Evolutionary conservation across 495 filamentous ascomycete genomes (phyloP).

Genomic region (Trichoderma erinaceum): DNA sequence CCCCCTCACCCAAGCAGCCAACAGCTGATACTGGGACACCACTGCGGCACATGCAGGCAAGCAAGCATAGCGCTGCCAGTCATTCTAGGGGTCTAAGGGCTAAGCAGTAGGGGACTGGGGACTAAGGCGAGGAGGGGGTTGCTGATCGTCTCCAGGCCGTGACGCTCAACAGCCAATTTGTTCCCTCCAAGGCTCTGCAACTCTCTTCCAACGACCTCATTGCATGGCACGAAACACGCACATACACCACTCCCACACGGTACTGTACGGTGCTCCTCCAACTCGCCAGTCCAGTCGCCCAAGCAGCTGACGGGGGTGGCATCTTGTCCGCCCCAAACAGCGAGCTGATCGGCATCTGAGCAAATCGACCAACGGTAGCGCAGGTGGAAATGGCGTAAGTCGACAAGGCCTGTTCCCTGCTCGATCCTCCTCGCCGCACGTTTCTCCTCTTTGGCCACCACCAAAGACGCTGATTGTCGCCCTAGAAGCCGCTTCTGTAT

Average conservation of each 20-base stretch:
- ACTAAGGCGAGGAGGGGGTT: no score
- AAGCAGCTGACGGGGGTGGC: no score
- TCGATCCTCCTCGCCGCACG: background rate
- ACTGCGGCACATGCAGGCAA: no score
- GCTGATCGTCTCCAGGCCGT: no score
- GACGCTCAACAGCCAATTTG: no score
- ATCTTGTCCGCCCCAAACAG: background rate
- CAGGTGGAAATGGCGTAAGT: constrained; percentile 12
- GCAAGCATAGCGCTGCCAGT: no score
- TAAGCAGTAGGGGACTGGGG: no score
- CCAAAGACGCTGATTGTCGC: background rate
- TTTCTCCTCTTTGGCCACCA: constrained; percentile 4
- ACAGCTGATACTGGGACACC: no score
- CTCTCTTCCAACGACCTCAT: background rate
- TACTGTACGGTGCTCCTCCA: no score
- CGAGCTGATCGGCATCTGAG: constrained; percentile 11
- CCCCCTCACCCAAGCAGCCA: background rate
- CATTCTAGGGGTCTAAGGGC: no score
- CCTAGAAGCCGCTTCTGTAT: background rate
- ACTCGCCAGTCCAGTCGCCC: background rate
- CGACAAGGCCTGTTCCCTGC: constrained; percentile 13
- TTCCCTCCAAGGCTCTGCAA: background rate
- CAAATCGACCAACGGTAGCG: constrained; percentile 9
- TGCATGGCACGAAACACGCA: no score
- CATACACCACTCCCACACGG: no score